Base-by-base conservation (phyloP, 2,329 filamentous ascomycete species). In the Alternaria gaisen region DNA sequence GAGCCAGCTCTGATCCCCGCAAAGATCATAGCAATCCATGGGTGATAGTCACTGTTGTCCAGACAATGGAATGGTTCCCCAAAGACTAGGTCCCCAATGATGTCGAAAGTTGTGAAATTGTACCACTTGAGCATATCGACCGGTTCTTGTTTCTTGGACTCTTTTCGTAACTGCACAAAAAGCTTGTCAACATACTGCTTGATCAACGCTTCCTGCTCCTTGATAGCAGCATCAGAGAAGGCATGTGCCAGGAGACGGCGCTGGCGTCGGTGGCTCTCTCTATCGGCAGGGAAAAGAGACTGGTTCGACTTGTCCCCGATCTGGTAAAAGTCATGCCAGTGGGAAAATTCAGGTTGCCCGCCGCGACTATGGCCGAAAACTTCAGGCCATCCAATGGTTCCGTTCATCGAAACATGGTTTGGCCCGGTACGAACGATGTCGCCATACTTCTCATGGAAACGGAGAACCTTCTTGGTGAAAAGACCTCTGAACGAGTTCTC, bases 81-180 rank as follows among this genome's bases (percentile, higher is more conserved):
- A 48, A 82, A 82, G 0, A 75, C 69, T 1, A 83, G 56, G 32
- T 82, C 79, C 0, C 79, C 79, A 41, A 82, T 76, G 18, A 82
- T 72, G 54, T 82, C 79, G 53, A 81, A 82, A 2, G 76, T 77
- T 1, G 73, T 72, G 43, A 67, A 79, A 26, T 78, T 79, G 44
- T 71, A 73, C 74, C 77, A 82, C 7, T 53, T 38, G 28, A 38
- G 34, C 24, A 61, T 51, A 24, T 64, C 53, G 9, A 52, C 20
- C 9, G 36, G 46, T 11, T 4, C 24, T 5, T 12, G 4, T 3
- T 36, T 32, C 6, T 16, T 12, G 8, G 44, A 26, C 18, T 34
- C 18, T 34, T 7, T 34, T 1, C 11, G n/a, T 18, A 51, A 24
- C 16, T 24, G 51, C 11, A 5, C 43, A n/a, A 52, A 56, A 0